Evolutionary conservation across 352 stramenopile species (phyloP), one percentile per base, ranked within the genome.

Genomic region (Globisporangium sylvaticum): DNA sequence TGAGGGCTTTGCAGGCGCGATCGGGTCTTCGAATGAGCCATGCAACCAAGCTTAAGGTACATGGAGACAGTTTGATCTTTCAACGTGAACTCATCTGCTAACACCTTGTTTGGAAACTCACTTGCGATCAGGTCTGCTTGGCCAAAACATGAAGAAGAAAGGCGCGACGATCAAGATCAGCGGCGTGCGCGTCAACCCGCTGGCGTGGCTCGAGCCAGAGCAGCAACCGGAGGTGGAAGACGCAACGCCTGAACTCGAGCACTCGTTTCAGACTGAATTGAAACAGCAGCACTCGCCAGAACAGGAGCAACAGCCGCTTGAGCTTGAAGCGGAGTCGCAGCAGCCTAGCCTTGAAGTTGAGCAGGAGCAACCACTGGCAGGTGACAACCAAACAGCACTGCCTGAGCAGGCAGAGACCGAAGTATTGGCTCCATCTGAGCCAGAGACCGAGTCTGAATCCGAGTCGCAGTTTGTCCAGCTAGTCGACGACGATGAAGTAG

Each of bases 111-210:
- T 57, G 18, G 24, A 14, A 27, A 12, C 42, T 12, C 53, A 53
- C 14, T n/a, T n/a, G n/a, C n/a, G n/a, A n/a, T 37, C 22, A 24
- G 22, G 32, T n/a, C 14, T 42, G 34, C 39, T 31, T 14, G 18
- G 12, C 46, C 32, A 27, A 5, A 18, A n/a, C 24, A 29, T 34
- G 39, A 61, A 66, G 31, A 61, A 57, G 55, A 59, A 50, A 37
- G 34, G 8, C 9, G 20, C 54, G 24, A 79, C 58, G 57, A 88
- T 92, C 72, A 87, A 82, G 69, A 89, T 92, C 67, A 92, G 77
- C 48, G 78, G 81, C 12, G 73, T 92, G 12, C 81, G 80, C n/a
- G 75, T 87, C 42, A 89, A 90, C 58, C 73, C 78, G 14, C 8
- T 64, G 9, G 60, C 60, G 18, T 55, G 48, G 50, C 58, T 58